Evolutionary conservation across 805 yeast species (phyloP), one percentile per base, ranked within the genome.

Genomic region (Tetrapisispora arboricola): DNA sequence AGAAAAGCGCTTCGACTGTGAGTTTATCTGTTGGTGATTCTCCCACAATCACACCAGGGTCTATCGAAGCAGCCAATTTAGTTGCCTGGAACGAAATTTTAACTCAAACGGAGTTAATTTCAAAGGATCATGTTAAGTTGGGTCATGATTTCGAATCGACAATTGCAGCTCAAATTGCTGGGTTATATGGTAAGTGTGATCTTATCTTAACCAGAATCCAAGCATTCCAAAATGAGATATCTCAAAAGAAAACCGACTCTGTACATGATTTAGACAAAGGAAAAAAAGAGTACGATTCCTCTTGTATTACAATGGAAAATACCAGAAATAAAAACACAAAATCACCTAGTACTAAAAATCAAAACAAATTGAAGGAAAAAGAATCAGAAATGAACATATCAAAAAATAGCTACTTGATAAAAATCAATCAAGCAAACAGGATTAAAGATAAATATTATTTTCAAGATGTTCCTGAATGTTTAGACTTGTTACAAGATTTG

Each of bases 1-100:
- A 76, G 60, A 87, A 88, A 57, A 81, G 94, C 36, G 76, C 76
- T 48, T 61, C 70, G 15, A 68, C 85, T 10, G 75, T 90, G 0
- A 58, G 65, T 12, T 61, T 92, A 22, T 76, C 88, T 33, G 98
- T 92, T 2, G 99, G 99, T 20, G 95, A 85, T 45, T 74, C 75
- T 15, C 98, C 99, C 0, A 73, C 78, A 32, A 74, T 84, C 32
- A 92, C 99, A 0, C 97, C 98, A 0, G 98, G 99, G 0, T 86
- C 96, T 0, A 67, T 90, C 38, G 97, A 92, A 57, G 73, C 84
- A 48, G 95, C 96, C 0, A 70, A 84, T 13, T 64, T 88, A 46
- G 94, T 84, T 11, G 75, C 94, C 1, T 90, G 98, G 98, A 85
- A 75, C 34, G 94, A 86, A 48, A 74, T 88, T 6, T 70, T 90